Base-by-base conservation (phyloP, 1,284 basidiomycete species). In the Dichomitus squalens region DNA sequence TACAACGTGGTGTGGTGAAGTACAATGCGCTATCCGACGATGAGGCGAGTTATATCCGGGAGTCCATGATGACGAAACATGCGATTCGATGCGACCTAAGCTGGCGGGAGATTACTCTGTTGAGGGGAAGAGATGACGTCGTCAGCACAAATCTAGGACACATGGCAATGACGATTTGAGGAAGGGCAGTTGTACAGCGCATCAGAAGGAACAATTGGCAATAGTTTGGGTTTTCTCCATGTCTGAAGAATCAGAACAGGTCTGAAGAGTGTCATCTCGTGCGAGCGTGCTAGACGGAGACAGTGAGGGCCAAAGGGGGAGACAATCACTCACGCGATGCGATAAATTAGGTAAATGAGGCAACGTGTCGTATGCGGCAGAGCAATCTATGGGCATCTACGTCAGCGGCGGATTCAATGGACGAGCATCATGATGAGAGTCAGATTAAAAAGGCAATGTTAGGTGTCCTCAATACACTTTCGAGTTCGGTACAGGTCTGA, bases 401-500 rank as follows among this genome's bases (percentile, higher is more conserved):
- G 27, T 58, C 38, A 53, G 50, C 38, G 43, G 39, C 40, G 20
- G 35, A 20, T 23, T 18, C 8, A 12, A 31, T 12, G 12, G 18
- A 16, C 7, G 4, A 52, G 56, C 52, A 58, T 59, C 56, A 55
- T 66, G 8, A 29, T 39, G n/a, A 18, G 3, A 25, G 29, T 74
- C 72, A 75, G 69, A 73, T 59, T 18, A 64, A 68, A 73, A 69
- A 74, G 73, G 76, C 76, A 77, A 76, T 77, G 67, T 72, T 54
- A 44, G 40, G 62, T 68, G 57, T 77, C 75, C 70, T 67, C 75
- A 73, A 54, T 54, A 63, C 69, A 70, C 50, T 29, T 52, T 46
- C 50, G 47, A 54, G 55, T 60, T 79, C 75, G 72, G 78, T 74
- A 79, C 76, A 79, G 78, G 77, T 79, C 78, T 80, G 76, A 73